Conservation (phyloP, 108 stramenopile species). For the Cyclotella kingstonii region DNA sequence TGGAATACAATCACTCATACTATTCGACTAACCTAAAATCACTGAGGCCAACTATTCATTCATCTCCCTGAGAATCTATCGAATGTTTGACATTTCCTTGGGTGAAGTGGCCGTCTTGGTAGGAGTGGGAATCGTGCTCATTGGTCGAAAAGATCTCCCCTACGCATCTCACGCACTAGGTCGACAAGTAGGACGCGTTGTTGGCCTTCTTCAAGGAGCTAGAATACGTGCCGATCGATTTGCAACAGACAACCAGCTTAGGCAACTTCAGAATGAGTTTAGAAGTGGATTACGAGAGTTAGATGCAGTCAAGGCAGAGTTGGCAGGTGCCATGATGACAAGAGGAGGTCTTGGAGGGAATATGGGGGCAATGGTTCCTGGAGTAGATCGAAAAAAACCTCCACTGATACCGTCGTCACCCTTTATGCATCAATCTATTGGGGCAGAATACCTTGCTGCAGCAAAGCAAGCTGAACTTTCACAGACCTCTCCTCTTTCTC, state of each 20-base stretch:
- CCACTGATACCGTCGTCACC: not conserved
- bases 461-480: slow-evolving; percentile 32
- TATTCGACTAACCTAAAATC: too few species aligned
- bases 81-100: slow-evolving; percentile 77
- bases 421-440: slow-evolving; percentile 1
- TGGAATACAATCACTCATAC: too few species aligned
- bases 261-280: slow-evolving; percentile 78
- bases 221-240: slow-evolving; percentile 78
- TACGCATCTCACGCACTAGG: slow-evolving; percentile 61
- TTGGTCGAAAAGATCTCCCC: slow-evolving; percentile 77
- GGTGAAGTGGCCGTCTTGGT: slow-evolving; percentile 67
- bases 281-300: slow-evolving; percentile 74
- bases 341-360: slow-evolving; percentile 5
- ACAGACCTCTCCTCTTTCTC: slow-evolving; percentile 16
- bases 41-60: too few species aligned
- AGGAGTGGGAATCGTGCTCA: slow-evolving; percentile 53
- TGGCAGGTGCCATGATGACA: slow-evolving; percentile 61
- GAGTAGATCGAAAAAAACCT: slow-evolving; percentile 43
- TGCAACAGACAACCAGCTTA: slow-evolving; percentile 70
- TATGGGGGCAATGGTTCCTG: slow-evolving; percentile 55
- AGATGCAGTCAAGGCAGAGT: slow-evolving; percentile 79
- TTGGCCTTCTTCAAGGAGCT: slow-evolving; percentile 82
- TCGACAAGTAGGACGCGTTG: slow-evolving; percentile 68
- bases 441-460: slow-evolving; percentile 38
- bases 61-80: too few species aligned